Evolutionary conservation across 768 basidiomycete species (phyloP).

Genomic region (Goffeauzyma gilvescens): DNA sequence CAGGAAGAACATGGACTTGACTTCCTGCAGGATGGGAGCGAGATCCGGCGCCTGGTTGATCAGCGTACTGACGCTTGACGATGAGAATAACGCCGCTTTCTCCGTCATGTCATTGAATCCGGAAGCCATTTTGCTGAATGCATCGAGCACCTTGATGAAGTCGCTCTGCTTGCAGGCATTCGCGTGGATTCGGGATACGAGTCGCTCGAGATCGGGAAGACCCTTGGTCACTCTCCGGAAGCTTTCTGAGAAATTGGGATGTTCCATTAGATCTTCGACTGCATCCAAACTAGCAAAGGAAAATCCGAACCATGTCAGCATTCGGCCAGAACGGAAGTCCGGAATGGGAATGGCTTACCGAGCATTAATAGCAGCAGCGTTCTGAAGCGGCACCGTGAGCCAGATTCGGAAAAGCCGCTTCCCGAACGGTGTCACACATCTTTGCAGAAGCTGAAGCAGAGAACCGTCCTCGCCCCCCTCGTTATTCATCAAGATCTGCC

Average conservation of each 20-base stretch:
- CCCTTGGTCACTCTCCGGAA: slow-evolving; percentile 62
- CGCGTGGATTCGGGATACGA: slow-evolving; percentile 86
- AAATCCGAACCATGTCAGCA: slow-evolving; percentile 4
- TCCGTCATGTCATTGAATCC: slow-evolving; percentile 48
- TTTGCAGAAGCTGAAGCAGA: slow-evolving; percentile 55
- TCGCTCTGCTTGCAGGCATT: slow-evolving; percentile 71
- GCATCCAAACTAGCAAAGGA: slow-evolving; percentile 56
- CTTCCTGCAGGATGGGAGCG: slow-evolving; percentile 46
- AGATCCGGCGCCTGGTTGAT: slow-evolving; percentile 69
- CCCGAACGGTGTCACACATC: slow-evolving; percentile 82
- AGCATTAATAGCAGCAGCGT: slow-evolving; percentile 67
- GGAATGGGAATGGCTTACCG: slow-evolving; percentile 38
- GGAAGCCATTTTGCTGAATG: slow-evolving; percentile 54
- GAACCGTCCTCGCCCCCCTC: slow-evolving; percentile 88
- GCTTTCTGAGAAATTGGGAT: slow-evolving; percentile 54
- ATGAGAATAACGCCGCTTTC: slow-evolving; percentile 52
- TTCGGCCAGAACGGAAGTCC: slow-evolving; percentile 4
- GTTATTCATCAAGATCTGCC: slow-evolving; percentile 62
- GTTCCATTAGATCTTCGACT: slow-evolving; percentile 69
- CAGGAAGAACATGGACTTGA: slow-evolving; percentile 50
- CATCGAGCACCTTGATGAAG: slow-evolving; percentile 69
- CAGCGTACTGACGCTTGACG: slow-evolving; percentile 54
- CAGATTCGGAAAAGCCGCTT: slow-evolving; percentile 92
- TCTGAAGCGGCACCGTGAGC: slow-evolving; percentile 78
- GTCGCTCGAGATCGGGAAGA: slow-evolving; percentile 77